Evolutionary conservation across 2,329 filamentous ascomycete genomes (phyloP).

Genomic region (Myriosclerotinia duriaeana): DNA sequence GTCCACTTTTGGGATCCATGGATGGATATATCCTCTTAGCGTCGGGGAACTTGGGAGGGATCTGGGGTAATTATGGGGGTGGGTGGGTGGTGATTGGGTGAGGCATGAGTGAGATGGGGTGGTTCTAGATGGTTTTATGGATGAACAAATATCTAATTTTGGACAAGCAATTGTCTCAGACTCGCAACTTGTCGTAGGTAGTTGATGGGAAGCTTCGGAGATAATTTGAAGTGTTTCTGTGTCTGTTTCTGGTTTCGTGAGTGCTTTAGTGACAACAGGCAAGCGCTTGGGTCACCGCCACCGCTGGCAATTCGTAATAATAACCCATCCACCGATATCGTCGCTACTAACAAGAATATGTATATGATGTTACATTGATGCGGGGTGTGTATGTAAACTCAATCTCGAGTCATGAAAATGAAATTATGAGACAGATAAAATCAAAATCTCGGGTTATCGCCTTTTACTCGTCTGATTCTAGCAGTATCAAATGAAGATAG

Average conservation of each 20-base stretch:
- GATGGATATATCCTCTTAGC: not conserved
- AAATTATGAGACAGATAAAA: not conserved
- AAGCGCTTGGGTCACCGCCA: no score
- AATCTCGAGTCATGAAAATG: not conserved
- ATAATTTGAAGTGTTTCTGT: no score
- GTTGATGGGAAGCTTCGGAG: no score
- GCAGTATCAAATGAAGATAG: no score
- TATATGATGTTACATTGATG: not conserved
- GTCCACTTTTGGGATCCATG: not conserved
- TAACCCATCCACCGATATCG: not conserved
- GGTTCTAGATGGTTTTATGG: not conserved
- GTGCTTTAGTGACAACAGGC: no score
- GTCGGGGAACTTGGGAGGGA: not conserved
- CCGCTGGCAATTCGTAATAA: no score
- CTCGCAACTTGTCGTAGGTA: no score
- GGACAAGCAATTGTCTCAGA: no score
- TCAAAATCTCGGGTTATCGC: no score
- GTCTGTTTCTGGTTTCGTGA: no score
- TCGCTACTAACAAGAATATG: not conserved
- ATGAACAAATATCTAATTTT: no score
- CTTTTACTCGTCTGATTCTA: no score
- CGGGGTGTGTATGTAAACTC: not conserved
- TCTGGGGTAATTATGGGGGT: slow-evolving; percentile 20
- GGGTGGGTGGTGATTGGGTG: not conserved
- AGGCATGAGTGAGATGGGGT: not conserved